Evolutionary conservation across 495 filamentous ascomycete genomes (phyloP), one percentile per base, ranked within the genome.

Genomic region (Viridothelium virens): DNA sequence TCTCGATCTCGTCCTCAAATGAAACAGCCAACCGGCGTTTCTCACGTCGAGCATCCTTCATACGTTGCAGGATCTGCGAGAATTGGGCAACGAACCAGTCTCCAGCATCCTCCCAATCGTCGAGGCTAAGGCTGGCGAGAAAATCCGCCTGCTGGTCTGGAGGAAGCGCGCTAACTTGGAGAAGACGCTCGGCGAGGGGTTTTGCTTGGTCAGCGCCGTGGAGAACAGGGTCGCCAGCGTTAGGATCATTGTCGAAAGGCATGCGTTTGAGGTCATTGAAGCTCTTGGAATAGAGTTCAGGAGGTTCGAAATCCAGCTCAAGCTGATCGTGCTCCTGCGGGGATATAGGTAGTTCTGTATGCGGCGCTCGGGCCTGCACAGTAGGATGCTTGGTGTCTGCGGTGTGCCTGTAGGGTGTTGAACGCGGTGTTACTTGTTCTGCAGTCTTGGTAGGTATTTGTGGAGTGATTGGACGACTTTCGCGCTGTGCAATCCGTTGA

Each of bases 91-190:
- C 77, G 48, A 96, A 84, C 80, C 89, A 86, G 67, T 96, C 90
- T 7, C 91, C 91, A 14, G 87, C 85, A 61, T 88, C 81, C 73
- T 96, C 91, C 88, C 91, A 94, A 73, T 93, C 87, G 36, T 83
- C 78, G 33, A 90, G 80, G 2, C 83, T 72, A 71, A 96, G 78
- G 4, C 80, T 81, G 10, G 81, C 76, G 68, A 92, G 86, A 74
- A 91, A 90, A 1, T 78, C 74, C 61, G 78, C 77, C 66, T 90
- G 87, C 18, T 83, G 80, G 25, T 78, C 39, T 48, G 62, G 71
- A 66, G 68, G 14, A 16, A 68, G 25, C 6, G 33, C 39, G 11
- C 44, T n/a, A 7, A 80, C 79, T 63, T 82, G 71, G 44, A 75
- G 68, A 3, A 88, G 70, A 48, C 47, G 31, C 33, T 67, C 63